Evolutionary conservation across 495 filamentous ascomycete species (phyloP).

Genomic region (Pyrenula massariospora): DNA sequence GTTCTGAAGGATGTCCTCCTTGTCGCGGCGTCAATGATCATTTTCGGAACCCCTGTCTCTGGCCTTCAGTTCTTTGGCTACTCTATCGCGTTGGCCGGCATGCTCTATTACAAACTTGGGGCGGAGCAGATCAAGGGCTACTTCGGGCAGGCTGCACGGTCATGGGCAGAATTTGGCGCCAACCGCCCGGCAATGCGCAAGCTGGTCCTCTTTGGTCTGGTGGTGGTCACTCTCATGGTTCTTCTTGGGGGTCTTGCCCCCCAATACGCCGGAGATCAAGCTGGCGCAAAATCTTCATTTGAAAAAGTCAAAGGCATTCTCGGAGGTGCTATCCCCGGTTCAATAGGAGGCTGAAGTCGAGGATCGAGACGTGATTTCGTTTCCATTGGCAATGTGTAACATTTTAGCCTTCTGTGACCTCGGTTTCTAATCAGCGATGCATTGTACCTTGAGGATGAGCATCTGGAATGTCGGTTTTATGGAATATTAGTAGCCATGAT

Average conservation of each 20-base stretch:
- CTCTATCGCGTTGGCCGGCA: slow-evolving; percentile 75
- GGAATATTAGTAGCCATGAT: not conserved
- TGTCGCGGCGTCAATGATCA: slow-evolving; percentile 74
- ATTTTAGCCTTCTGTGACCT: no score
- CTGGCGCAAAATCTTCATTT: slow-evolving; percentile 9
- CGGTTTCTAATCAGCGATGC: no score
- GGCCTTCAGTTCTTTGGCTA: slow-evolving; percentile 89
- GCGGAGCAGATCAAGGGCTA: slow-evolving; percentile 73
- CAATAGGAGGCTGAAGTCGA: not conserved
- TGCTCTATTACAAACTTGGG: slow-evolving; percentile 96
- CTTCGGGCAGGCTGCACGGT: slow-evolving; percentile 51
- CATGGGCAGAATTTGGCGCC: slow-evolving; percentile 79
- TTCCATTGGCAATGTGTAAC: no score
- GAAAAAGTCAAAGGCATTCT: slow-evolving; percentile 30
- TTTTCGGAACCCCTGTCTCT: slow-evolving; percentile 78
- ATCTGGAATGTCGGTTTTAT: not conserved
- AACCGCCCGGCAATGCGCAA: slow-evolving; percentile 65
- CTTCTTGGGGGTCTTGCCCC: slow-evolving; percentile 49
- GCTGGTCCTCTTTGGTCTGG: slow-evolving; percentile 51
- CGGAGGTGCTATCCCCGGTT: slow-evolving; percentile 24
- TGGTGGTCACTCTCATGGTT: slow-evolving; percentile 57
- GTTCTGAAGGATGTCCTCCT: slow-evolving; percentile 98
- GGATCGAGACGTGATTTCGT: no score
- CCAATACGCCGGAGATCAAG: slow-evolving; percentile 22
- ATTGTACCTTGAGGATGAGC: not conserved